Conservation (phyloP, 306 rosid genomes). For the Aeschynomene evenia region DNA sequence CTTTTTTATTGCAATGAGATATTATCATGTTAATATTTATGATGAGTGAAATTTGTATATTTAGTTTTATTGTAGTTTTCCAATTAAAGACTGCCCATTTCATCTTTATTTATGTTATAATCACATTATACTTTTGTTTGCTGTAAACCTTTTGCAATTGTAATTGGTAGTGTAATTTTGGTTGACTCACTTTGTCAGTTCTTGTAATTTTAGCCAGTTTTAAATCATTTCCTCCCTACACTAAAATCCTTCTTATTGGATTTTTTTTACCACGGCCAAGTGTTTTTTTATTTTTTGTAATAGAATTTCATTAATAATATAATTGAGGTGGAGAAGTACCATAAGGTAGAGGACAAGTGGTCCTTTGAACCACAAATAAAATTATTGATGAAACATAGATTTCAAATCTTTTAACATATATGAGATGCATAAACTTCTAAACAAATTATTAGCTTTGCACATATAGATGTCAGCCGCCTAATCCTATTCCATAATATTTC, state of each 20-base stretch:
- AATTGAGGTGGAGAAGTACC: no score
- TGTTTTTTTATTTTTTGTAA: no score
- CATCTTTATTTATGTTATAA: not conserved
- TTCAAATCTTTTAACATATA: no score
- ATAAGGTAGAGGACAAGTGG: no score
- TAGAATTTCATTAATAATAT: no score
- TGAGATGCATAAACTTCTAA: no score
- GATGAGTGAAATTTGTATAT: not conserved
- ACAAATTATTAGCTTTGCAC: no score
- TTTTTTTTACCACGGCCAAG: not conserved
- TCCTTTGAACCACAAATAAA: no score
- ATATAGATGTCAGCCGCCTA: no score
- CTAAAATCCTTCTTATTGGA: not conserved
- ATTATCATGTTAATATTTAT: not conserved
- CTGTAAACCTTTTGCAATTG: not conserved
- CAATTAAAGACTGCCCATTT: not conserved
- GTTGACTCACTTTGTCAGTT: not conserved
- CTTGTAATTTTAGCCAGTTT: not conserved
- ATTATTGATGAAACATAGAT: no score
- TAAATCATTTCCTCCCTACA: not conserved
- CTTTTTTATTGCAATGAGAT: not conserved
- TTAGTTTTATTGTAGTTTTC: not conserved
- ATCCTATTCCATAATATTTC: no score
- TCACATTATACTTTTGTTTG: not conserved
- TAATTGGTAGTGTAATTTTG: not conserved